phyloP scores from a whole-genome alignment of 352 stramenopile genomes.

The Pythium sukuiense region DNA sequence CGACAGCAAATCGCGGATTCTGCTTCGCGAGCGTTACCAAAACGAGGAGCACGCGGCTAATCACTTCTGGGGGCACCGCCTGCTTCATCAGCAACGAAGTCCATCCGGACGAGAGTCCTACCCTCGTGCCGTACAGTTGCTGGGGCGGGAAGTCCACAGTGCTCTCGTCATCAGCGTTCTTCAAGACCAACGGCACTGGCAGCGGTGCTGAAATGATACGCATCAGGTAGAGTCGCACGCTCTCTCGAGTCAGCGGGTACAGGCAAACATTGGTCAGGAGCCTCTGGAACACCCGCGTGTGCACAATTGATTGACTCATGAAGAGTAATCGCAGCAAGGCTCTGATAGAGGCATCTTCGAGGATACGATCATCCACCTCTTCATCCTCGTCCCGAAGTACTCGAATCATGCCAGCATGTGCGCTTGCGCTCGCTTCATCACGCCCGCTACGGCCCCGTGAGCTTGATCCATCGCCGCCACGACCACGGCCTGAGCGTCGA shows the following conservation, averaged over 20 bases:
- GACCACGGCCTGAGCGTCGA: conserved; percentile 34
- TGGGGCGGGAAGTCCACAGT: conserved; percentile 60
- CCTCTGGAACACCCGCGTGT: conserved; percentile 81
- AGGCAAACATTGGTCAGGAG: conserved; percentile 77
- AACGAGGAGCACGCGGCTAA: conserved; percentile 87
- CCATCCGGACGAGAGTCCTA: conserved; percentile 11
- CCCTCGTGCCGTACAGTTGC: conserved; percentile 53
- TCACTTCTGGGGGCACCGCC: conserved; percentile 80
- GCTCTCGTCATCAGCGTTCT: conserved; percentile 18
- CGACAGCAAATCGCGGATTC: conserved; percentile 88
- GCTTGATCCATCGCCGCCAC: conserved; percentile 45
- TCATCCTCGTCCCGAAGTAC: conserved; percentile 81
- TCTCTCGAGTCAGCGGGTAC: conserved; percentile 69
- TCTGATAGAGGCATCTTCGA: conserved; percentile 66
- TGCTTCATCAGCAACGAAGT: conserved; percentile 23
- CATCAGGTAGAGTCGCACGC: conserved; percentile 64
- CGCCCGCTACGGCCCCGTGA: conserved; percentile 38
- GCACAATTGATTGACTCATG: conserved; percentile 77
- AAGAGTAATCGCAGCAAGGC: conserved; percentile 74
- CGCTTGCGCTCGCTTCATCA: conserved; percentile 23
- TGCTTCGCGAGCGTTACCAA: conserved; percentile 90
- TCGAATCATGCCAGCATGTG: conserved; percentile 59
- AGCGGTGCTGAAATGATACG: conserved; percentile 46
- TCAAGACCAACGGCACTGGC: conserved; percentile 13
- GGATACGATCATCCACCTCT: conserved; percentile 50